Evolutionary conservation across 805 yeast species (phyloP), one percentile per base, ranked within the genome.

Genomic region (Candida endomychidarum): DNA sequence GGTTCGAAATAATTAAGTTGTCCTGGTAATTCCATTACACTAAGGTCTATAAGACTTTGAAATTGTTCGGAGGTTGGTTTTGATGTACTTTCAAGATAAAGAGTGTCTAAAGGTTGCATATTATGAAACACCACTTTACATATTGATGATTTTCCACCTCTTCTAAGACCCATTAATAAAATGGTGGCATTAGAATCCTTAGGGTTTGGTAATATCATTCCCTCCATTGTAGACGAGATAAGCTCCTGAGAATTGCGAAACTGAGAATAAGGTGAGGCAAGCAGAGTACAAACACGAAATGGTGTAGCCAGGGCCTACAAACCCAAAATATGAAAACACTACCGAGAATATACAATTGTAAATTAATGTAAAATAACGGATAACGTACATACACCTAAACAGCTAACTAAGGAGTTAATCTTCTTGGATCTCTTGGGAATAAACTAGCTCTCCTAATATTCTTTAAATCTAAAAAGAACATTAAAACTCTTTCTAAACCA

Each of bases 361-460:
- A n/a, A n/a, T n/a, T n/a, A n/a, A n/a, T n/a, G n/a, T n/a, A n/a
- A n/a, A n/a, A n/a, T n/a, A n/a, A n/a, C n/a, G n/a, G n/a, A n/a
- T n/a, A n/a, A n/a, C n/a, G n/a, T n/a, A 5, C 17, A 30, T 20
- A 12, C 20, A 31, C 25, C 24, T 31, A 20, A 8, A 20, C 5
- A 5, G n/a, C 9, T 10, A 8, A 4, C 37, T 52, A 85, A 74
- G 99, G 99, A 62, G 86, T 81, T 58, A 93, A 74, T 72, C 99
- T 83, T 65, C 71, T 83, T 51, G 99, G 99, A 67, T 93, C 99
- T 74, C 99, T 86, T 62, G 99, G 99, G 93, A 93, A 93, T 61
- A 91, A 72, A 9, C 96, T 84, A n/a, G 99, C 97, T 63, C 99
- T 83, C 70, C 99, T 85, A 53, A 93, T 93, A 73, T 93, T 93